Percentiles rank a stretch among this genome's conserved stretches.
phyloP scores from a whole-genome alignment of 176 grass and related monocot species.

The Oryza meridionalis region DNA sequence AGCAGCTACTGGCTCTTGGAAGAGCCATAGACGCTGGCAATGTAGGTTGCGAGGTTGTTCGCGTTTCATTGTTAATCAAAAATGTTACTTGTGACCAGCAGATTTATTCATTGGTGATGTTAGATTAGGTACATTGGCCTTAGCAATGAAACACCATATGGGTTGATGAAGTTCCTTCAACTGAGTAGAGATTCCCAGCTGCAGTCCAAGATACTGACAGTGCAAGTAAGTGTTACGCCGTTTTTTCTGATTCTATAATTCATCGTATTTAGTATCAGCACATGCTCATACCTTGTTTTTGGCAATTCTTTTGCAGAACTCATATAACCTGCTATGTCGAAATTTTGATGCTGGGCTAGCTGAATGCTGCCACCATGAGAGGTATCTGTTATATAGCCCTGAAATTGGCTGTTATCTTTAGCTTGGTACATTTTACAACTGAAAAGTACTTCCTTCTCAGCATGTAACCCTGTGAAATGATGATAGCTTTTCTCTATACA shows the following conservation, averaged over 20 bases:
- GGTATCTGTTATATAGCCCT: conserved; percentile 25
- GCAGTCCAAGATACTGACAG: conserved; percentile 60
- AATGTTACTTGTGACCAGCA: background rate
- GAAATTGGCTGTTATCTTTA: background rate
- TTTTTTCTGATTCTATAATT: background rate
- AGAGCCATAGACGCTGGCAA: conserved; percentile 72
- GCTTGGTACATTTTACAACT: background rate
- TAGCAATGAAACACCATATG: conserved; percentile 94
- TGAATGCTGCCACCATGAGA: conserved; percentile 93
- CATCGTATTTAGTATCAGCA: background rate
- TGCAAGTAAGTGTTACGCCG: conserved; percentile 53
- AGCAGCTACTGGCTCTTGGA: conserved; percentile 79
- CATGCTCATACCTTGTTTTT: background rate
- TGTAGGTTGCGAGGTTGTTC: conserved; percentile 46
- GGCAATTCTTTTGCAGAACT: conserved; percentile 59
- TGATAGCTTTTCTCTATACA: background rate
- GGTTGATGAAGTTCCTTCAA: conserved; percentile 86
- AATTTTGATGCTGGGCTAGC: conserved; percentile 87
- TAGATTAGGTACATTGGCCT: conserved; percentile 94
- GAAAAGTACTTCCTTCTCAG: background rate
- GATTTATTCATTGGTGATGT: conserved; percentile 24
- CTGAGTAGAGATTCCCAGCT: conserved; percentile 48
- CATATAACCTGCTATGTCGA: conserved; percentile 82
- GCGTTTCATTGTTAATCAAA: background rate
- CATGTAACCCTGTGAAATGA: background rate